Evolutionary conservation across 2,329 filamentous ascomycete species (phyloP).

Genomic region (Bipolaris zeicola): DNA sequence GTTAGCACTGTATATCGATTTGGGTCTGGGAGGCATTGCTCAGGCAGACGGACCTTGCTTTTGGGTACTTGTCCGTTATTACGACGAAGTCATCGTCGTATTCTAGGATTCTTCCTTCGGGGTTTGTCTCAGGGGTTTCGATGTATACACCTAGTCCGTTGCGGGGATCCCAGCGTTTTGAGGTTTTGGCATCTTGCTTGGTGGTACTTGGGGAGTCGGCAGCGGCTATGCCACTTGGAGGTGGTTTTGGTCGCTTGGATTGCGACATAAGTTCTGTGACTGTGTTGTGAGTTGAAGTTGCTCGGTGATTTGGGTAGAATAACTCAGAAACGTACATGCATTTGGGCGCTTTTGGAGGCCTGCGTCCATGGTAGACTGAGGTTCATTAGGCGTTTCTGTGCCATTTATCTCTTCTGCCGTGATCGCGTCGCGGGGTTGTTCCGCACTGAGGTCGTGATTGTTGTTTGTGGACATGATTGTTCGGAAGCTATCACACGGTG

Average conservation of each 20-base stretch:
- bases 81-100: constrained; percentile 72
- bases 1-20: neutral
- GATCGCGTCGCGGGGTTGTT: constrained; percentile 25
- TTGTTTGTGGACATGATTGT: constrained; percentile 4
- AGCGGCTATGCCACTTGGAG: constrained; percentile 1
- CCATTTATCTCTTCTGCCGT: constrained; percentile 30
- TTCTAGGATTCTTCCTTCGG: constrained; percentile 66
- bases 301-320: neutral
- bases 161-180: constrained; percentile 50
- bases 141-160: constrained; percentile 72
- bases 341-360: constrained; percentile 40
- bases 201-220: constrained; percentile 10
- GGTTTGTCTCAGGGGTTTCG: constrained; percentile 64
- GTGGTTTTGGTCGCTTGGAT: constrained; percentile 47
- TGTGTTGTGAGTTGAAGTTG: constrained; percentile 37
- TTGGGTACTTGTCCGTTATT: constrained; percentile 85
- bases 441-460: neutral
- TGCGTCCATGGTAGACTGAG: constrained; percentile 1
- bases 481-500: neutral
- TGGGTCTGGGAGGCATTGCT: neutral
- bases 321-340: constrained; percentile 40
- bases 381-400: constrained; percentile 13
- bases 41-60: constrained; percentile 54
- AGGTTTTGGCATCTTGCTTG: constrained; percentile 19
- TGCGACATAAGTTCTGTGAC: constrained; percentile 55